Evolutionary conservation across 257 asterid genomes (phyloP), one percentile per base, ranked within the genome.

Genomic region (Paraleonurus japonicus): DNA sequence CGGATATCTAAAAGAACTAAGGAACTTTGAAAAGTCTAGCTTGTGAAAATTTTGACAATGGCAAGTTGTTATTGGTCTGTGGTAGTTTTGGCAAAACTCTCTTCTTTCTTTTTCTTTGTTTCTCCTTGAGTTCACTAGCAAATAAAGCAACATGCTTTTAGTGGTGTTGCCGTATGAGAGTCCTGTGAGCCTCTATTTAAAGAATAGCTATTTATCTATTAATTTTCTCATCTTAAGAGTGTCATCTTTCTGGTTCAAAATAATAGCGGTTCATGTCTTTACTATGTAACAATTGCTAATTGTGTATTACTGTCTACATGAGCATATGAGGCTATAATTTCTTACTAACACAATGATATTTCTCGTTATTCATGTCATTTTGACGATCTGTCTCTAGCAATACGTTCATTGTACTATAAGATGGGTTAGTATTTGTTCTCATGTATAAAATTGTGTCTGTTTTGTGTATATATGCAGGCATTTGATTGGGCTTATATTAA

Each of bases 401-500:
- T 15, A 13, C 4, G 19, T 19, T 43, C 51, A n/a, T 43, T 13
- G 50, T 43, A 15, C 51, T 13, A 13, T 43, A 43, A 19, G 37
- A 19, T 50, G 24, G 24, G 26, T 50, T 35, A 20, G 22, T 20
- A 13, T 58, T 58, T 15, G 23, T 48, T 48, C 60, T n/a, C 3
- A 47, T 50, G 32, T 67, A 17, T 54, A 4, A 43, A 50, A 48
- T 59, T 11, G 26, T 32, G 20, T 71, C 48, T 32, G 7, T 37
- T 37, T 35, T 43, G 41, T 15, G 8, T 53, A 61, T 47, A 3
- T 53, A 51, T 75, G 86, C 89, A 92, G 98, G 98, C 97, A 75
- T 92, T 88, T 66, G 97, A 97, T n/a, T 92, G 98, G 98, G 98
- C 98, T 3, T 92, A 90, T 79, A 45, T 87, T 32, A 85, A 85